Evolutionary conservation across 192 early-diverging fungal genomes (phyloP), one percentile per base, ranked within the genome.

Genomic region (Coemansia sp.): DNA sequence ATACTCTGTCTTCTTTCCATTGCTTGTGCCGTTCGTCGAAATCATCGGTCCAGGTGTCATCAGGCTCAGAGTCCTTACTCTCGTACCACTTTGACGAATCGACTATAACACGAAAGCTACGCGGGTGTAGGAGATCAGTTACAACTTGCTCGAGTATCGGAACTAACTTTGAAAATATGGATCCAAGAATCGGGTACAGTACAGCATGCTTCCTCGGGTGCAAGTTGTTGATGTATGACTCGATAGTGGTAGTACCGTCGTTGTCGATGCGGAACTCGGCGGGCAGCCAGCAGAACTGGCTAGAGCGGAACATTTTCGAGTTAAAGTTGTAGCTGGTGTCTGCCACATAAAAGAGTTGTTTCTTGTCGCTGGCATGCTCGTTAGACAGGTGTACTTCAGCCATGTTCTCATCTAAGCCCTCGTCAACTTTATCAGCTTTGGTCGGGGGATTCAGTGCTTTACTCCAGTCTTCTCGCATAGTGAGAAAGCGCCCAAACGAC

Each of bases 171-270:
- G 75, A 73, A 47, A 94, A 84, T 21, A 88, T 73, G 21, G 42
- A 39, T 5, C 70, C 77, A 40, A 94, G 74, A 14, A 77, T 74
- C 6, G 68, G 69, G 57, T 92, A 91, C 66, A 89, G 58, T 8
- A 68, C 72, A 6, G 70, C 69, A 67, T 84, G 71, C 38, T 84
- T 74, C 13, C 67, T 30, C 11, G 88, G 90, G 44, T 92, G 85
- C 32, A 92, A 52, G 58, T 92, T 93, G 84, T 93, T 92, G 83
- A 94, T 93, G 69, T 92, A 93, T 1, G 88, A 90, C 28, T 63
- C 42, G 21, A 88, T 70, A 1, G 53, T 49, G 16, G 81, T 72
- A 3, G 69, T 23, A 33, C 90, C 88, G 32, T 86, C 76, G 0
- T 79, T 50, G 19, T 28, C 50, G 1, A 92, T 77, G 2, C 70